Base-by-base conservation (phyloP, 345 rosid species). In the Angophora floribunda region DNA sequence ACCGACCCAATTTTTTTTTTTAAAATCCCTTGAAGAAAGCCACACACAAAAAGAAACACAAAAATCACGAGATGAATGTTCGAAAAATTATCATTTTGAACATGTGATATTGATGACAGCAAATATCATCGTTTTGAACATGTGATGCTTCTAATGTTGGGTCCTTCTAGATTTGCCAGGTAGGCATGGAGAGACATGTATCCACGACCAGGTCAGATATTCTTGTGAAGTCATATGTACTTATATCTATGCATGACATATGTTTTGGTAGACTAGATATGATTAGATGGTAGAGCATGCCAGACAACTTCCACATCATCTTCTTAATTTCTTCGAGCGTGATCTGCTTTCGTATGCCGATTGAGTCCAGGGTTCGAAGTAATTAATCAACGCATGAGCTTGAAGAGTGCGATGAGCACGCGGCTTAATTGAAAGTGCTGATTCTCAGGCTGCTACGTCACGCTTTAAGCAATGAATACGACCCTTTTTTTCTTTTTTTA, bases 141-240 rank as follows among this genome's bases (percentile, higher is more conserved):
- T 41, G 49, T 26, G 26, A 32, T 41, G 82, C 41, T 36, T 44
- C 36, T 32, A 9, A 17, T 19, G 82, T 36, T 26, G 24, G 49
- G 26, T 41, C 28, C 82, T 75, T 75, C 82, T 17, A 41, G 49
- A 75, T 75, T 32, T 75, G 49, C 82, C 82, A 75, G 49, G 28
- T 19, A 9, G 49, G 49, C 47, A 10, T 9, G 24, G 49, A 1
- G 82, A 17, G 22, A 21, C 4, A 6, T 70, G 19, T 22, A 36
- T 70, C 80, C 47, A 6, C 22, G 80, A 36, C 7, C 26, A 17
- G 24, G 80, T 36, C 47, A 41, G 49, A 19, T 75, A 63, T 30
- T 13, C 0, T 6, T n/a, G 41, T 63, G 0, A 63, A 63, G 36
- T 36, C 6, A n/a, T 7, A 13, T n/a, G 67, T 61, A 61, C 30